These are phyloP conservation scores for Mucor plumbeus DNA, from an alignment of 371 early-diverging fungal species.

Conservation along the genomic window DNA sequence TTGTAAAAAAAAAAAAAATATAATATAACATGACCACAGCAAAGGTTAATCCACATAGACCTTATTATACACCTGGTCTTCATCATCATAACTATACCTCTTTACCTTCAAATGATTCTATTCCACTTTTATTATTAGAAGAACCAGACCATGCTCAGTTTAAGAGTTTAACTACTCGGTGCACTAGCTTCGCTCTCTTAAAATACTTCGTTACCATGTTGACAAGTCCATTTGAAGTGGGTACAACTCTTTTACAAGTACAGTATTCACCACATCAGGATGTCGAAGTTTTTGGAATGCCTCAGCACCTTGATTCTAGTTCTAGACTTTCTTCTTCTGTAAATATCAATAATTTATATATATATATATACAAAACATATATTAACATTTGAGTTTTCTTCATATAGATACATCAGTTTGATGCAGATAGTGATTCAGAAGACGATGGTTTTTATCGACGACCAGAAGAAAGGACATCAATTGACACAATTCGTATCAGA, in stretches of 20 bases:
- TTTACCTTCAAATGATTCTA: conserved; percentile 42
- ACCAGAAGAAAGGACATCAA: conserved; percentile 26
- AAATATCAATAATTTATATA: background rate
- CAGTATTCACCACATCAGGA: conserved; percentile 74
- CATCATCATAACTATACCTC: conserved; percentile 53
- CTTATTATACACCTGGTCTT: conserved; percentile 55
- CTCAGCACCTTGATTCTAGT: background rate
- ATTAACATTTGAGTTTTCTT: no score
- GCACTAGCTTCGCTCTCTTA: conserved; percentile 65
- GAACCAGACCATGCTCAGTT: conserved; percentile 23
- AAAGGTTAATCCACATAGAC: conserved; percentile 45
- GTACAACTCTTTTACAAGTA: conserved; percentile 79
- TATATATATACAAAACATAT: background rate
- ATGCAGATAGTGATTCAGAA: conserved; percentile 24
- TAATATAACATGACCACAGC: conserved; percentile 25
- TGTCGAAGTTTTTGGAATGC: conserved; percentile 41
- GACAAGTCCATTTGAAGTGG: conserved; percentile 77
- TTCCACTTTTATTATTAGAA: conserved; percentile 26
- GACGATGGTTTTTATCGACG: conserved; percentile 44
- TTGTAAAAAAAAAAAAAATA: conserved; percentile 6
- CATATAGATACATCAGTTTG: conserved; percentile 17
- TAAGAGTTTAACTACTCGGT: conserved; percentile 50
- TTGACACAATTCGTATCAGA: conserved; percentile 26
- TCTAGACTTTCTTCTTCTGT: conserved; percentile 7
- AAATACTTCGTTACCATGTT: conserved; percentile 70